A percentile compares a stretch with the other conserved stretches of the same genome.
phyloP scores from a whole-genome alignment of 768 basidiomycete genomes.

The Cystoderma amianthinum region DNA sequence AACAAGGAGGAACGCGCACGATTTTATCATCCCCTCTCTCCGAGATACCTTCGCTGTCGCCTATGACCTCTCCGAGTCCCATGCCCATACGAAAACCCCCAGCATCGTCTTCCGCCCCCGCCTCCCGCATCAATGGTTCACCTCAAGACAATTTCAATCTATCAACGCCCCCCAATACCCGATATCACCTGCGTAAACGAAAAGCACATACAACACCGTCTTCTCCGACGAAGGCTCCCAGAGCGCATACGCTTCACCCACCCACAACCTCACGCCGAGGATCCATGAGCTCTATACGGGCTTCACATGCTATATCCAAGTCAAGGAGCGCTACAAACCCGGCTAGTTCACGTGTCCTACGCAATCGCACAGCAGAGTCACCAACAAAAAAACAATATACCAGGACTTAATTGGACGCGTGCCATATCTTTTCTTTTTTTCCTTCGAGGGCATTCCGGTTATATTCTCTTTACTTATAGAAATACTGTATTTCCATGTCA shows the following conservation, averaged over 20 bases:
- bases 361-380: conserved; percentile 6
- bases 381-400: not conserved
- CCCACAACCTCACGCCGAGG: conserved; percentile 1
- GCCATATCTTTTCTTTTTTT: no score
- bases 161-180: conserved; percentile 6
- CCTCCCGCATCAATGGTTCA: not conserved
- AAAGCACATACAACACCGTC: conserved; percentile 8
- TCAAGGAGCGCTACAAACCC: conserved; percentile 7
- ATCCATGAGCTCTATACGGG: conserved; percentile 11
- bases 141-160: not conserved
- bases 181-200: conserved; percentile 27
- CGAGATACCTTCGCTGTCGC: not conserved
- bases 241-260: not conserved
- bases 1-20: conserved; percentile 4
- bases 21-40: conserved; percentile 3
- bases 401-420: not conserved
- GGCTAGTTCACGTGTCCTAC: conserved; percentile 10
- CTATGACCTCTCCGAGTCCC: not conserved
- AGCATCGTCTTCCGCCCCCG: not conserved
- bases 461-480: no score
- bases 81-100: not conserved
- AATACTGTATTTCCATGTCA: no score
- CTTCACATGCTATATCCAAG: conserved; percentile 14
- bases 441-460: no score
- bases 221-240: conserved; percentile 11